Evolutionary conservation across 2,329 filamentous ascomycete species (phyloP).

Genomic region (Didymella glomerata): DNA sequence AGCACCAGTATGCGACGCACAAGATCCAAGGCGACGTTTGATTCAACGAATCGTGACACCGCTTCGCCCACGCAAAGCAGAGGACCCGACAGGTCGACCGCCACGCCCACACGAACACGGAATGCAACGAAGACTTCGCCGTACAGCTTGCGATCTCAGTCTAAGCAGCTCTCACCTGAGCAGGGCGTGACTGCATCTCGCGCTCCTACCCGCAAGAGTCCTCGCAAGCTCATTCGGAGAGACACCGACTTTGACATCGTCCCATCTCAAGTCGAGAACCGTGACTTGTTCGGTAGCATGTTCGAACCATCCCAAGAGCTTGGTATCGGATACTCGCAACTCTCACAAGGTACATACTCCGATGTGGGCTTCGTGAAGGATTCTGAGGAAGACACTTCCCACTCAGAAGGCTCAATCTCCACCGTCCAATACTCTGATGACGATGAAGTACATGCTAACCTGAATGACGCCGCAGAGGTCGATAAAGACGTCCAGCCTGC

Average conservation of each 20-base stretch:
- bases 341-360: slow-evolving; percentile 34
- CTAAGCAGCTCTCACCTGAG: slow-evolving; percentile 35
- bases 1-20: slow-evolving; percentile 20
- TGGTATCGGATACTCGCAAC: slow-evolving; percentile 26
- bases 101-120: slow-evolving; percentile 27
- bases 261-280: slow-evolving; percentile 11
- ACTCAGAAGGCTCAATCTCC: slow-evolving; percentile 41
- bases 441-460: slow-evolving; percentile 22
- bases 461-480: slow-evolving; percentile 6
- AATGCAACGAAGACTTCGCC: slow-evolving; percentile 34
- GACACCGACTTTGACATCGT: slow-evolving; percentile 28
- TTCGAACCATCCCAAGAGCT: slow-evolving; percentile 39
- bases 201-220: slow-evolving; percentile 13
- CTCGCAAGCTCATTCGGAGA: slow-evolving; percentile 27
- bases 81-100: slow-evolving; percentile 22
- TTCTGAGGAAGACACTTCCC: slow-evolving; percentile 43
- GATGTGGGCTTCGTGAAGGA: slow-evolving; percentile 41
- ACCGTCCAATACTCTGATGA: slow-evolving; percentile 38
- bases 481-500: slow-evolving; percentile 5
- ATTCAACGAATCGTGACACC: slow-evolving; percentile 24
- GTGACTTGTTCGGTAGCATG: slow-evolving; percentile 14
- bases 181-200: slow-evolving; percentile 12
- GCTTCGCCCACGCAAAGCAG: slow-evolving; percentile 33
- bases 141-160: slow-evolving; percentile 42
- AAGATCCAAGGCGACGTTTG: slow-evolving; percentile 32